A percentile compares a stretch with the other conserved stretches of the same genome.
phyloP scores from a whole-genome alignment of 495 filamentous ascomycete species.

The Haplographium delicatum region DNA sequence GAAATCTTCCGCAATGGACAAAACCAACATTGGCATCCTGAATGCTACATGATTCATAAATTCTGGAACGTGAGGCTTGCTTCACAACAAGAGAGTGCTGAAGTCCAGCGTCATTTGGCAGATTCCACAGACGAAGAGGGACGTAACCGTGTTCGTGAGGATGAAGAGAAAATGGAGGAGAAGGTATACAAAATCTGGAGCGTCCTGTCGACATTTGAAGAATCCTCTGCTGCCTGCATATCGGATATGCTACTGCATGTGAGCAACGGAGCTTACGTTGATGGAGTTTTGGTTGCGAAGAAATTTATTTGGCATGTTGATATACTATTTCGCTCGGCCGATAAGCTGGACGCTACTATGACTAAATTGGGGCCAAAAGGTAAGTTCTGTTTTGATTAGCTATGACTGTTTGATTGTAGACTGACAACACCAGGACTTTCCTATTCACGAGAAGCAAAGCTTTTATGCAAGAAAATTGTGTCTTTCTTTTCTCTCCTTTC shows the following conservation, averaged over 20 bases:
- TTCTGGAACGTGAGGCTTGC: conserved; percentile 97
- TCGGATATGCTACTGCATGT: conserved; percentile 99
- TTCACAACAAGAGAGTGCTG: conserved; percentile 44
- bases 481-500: conserved; percentile 93
- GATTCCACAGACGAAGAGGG: conserved; percentile 62
- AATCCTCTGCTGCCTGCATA: conserved; percentile 95
- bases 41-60: conserved; percentile 99
- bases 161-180: conserved; percentile 93
- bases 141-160: conserved; percentile 68
- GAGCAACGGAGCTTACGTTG: conserved; percentile 93
- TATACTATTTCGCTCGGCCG: conserved; percentile 83
- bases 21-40: conserved; percentile 99
- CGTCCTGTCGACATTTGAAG: conserved; percentile 92
- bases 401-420: neutral
- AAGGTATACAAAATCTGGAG: conserved; percentile 99
- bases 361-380: conserved; percentile 66
- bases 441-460: conserved; percentile 90
- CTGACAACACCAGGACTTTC: conserved; percentile 59
- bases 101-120: conserved; percentile 35
- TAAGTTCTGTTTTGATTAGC: conserved; percentile 29
- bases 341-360: conserved; percentile 73
- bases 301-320: conserved; percentile 96
- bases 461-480: conserved; percentile 99
- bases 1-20: conserved; percentile 97
- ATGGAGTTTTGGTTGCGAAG: conserved; percentile 93